phyloP scores from a whole-genome alignment of 306 rosid genomes.

The Pyrus pyrifolia region DNA sequence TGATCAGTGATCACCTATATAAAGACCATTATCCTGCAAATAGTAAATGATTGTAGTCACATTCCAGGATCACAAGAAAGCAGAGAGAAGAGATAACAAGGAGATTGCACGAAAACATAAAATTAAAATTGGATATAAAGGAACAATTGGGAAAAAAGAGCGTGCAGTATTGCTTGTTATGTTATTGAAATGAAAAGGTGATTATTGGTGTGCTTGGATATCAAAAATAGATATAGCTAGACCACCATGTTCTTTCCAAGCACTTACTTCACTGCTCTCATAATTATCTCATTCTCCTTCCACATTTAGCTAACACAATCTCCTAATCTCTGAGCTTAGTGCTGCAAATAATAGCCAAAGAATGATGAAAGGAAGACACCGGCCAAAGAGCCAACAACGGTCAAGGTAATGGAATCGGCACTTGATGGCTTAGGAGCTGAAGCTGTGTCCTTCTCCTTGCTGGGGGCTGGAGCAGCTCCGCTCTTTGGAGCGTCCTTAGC shows the following conservation, averaged over 20 bases:
- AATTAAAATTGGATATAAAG: background rate
- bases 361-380: conserved; percentile 45
- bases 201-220: background rate
- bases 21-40: background rate
- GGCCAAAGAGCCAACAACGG: conserved; percentile 39
- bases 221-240: background rate
- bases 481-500: background rate
- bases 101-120: background rate
- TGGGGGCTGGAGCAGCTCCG: conserved; percentile 21
- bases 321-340: background rate
- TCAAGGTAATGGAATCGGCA: conserved; percentile 31
- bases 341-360: conserved; percentile 29
- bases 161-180: background rate
- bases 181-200: background rate
- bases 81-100: background rate
- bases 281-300: background rate
- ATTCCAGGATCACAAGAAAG: background rate
- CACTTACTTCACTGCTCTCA: background rate
- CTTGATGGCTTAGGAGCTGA: conserved; percentile 23
- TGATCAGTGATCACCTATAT: background rate
- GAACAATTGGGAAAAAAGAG: background rate
- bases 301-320: background rate
- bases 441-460: conserved; percentile 13
- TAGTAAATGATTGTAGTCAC: background rate
- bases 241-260: background rate